Percentiles rank a stretch among this genome's conserved stretches.
phyloP scores from a whole-genome alignment of 345 rosid genomes.

The Erodium maritimum region DNA sequence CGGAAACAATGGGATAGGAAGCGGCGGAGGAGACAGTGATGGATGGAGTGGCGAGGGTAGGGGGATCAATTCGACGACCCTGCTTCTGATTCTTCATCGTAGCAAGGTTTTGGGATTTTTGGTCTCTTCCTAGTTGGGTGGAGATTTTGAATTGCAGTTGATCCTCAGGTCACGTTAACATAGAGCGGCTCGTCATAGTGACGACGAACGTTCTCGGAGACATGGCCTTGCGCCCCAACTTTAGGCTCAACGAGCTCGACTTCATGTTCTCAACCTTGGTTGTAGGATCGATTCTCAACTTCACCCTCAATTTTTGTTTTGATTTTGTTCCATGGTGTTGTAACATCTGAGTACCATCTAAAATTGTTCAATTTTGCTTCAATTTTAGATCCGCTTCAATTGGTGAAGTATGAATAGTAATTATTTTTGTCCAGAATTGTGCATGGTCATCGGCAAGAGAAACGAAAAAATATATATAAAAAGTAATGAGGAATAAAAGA shows the following conservation, averaged over 20 bases:
- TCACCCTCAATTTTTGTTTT: too few species aligned
- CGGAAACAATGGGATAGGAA: slow-evolving; percentile 28
- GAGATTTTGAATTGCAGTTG: slow-evolving; percentile 85
- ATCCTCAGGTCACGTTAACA: slow-evolving; percentile 87
- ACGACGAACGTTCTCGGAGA: slow-evolving; percentile 82
- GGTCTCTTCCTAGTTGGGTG: slow-evolving; percentile 70
- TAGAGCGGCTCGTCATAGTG: slow-evolving; percentile 91
- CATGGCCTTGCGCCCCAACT: slow-evolving; percentile 98
- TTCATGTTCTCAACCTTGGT: slow-evolving; percentile 84
- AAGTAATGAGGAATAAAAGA: too few species aligned
- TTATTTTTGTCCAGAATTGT: too few species aligned
- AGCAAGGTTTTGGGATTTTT: slow-evolving; percentile 33
- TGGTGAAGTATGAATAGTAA: too few species aligned
- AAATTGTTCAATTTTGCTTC: too few species aligned
- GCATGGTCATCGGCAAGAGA: too few species aligned
- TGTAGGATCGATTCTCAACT: slow-evolving; percentile 82
- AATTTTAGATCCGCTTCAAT: too few species aligned
- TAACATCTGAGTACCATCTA: too few species aligned
- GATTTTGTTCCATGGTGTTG: too few species aligned
- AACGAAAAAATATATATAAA: too few species aligned
- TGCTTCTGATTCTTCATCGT: slow-evolving; percentile 14
- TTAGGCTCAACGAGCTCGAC: slow-evolving; percentile 86
- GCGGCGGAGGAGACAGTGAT: slow-evolving; percentile 15
- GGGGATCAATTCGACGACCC: slow-evolving; percentile 14
- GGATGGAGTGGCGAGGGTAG: slow-evolving; percentile 19